phyloP scores from a whole-genome alignment of 768 basidiomycete genomes.

The Lactarius deliciosus region DNA sequence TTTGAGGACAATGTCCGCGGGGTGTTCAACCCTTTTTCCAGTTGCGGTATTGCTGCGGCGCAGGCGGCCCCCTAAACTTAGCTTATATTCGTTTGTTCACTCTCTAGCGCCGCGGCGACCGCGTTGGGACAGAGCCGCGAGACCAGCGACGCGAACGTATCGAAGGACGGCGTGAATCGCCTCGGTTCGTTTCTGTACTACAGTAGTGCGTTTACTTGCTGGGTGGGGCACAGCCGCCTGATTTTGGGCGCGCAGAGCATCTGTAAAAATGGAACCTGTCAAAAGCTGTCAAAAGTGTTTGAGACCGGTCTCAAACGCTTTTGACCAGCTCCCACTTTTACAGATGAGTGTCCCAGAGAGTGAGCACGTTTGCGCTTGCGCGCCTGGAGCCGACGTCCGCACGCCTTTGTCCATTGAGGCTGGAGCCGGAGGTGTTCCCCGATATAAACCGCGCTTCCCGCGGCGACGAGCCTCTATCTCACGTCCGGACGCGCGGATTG shows the following conservation, averaged over 20 bases:
- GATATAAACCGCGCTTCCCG: constrained; percentile 6
- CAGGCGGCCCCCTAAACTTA: too few species aligned
- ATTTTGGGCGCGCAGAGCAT: constrained; percentile 1
- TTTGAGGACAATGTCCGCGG: constrained; percentile 21
- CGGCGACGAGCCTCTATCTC: constrained; percentile 14
- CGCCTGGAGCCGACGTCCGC: constrained; percentile 5
- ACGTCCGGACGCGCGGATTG: constrained; percentile 17
- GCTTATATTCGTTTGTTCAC: too few species aligned
- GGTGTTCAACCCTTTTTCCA: constrained; percentile 14
- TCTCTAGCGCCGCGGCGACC: constrained; percentile 4
- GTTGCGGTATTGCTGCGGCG: neutral
- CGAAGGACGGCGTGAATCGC: constrained; percentile 16
- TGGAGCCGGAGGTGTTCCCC: neutral
- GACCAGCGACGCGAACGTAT: constrained; percentile 6
- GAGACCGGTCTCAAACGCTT: too few species aligned
- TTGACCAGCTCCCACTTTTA: too few species aligned
- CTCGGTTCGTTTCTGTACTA: constrained; percentile 2
- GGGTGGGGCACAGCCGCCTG: neutral
- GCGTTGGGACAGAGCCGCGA: constrained; percentile 5
- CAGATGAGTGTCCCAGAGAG: constrained; percentile 2
- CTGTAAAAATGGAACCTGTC: too few species aligned
- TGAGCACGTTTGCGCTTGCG: constrained; percentile 13
- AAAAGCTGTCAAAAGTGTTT: too few species aligned
- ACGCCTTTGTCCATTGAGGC: neutral
- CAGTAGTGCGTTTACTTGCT: too few species aligned